Evolutionary conservation across 192 early-diverging fungal genomes (phyloP), one percentile per base, ranked within the genome.

Genomic region (Coemansia sp.): DNA sequence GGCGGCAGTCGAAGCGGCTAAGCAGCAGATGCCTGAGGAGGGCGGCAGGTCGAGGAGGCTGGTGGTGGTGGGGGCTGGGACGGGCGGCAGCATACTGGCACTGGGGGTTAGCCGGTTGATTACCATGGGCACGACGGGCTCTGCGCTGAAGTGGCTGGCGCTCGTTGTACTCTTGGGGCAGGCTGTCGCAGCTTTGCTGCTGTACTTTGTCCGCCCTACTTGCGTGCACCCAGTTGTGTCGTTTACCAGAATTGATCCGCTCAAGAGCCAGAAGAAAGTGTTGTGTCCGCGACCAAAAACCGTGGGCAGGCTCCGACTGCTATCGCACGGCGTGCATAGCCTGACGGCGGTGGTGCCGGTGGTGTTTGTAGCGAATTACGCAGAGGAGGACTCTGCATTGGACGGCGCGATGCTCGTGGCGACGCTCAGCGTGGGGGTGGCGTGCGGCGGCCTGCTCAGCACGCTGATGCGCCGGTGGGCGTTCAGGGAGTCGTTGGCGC

Each of bases 91-190:
- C 2, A 64, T 27, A 2, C 40, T 78, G 50, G 39, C 77, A 19
- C 59, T 78, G 11, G 62, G 24, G 3, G 45, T 50, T 9, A 57
- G 60, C 19, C 48, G 42, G 4, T 29, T 70, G 42, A 42, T 45
- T 0, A 39, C 36, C 21, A 33, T 13, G 9, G 40, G 29, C 5
- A 63, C 63, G 10, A 5, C 54, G 6, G 40, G 39, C 6, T 33
- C 48, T 7, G 68, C 66, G 3, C 31, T 74, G 27, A 68, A 48
- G 3, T 79, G 71, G 71, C 56, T 79, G 10, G 51, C 72, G n/a
- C 48, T 70, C 27, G 14, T 59, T 1, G 61, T 71, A 3, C 19
- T 59, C 10, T 21, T 16, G 3, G 59, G 75, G 11, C 62, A 69
- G 13, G 27, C 35, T 3, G 3, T 51, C 0, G 65, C 59, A 1